Evolutionary conservation across 345 rosid genomes (phyloP).

Genomic region (Bretschneidera sinensis): DNA sequence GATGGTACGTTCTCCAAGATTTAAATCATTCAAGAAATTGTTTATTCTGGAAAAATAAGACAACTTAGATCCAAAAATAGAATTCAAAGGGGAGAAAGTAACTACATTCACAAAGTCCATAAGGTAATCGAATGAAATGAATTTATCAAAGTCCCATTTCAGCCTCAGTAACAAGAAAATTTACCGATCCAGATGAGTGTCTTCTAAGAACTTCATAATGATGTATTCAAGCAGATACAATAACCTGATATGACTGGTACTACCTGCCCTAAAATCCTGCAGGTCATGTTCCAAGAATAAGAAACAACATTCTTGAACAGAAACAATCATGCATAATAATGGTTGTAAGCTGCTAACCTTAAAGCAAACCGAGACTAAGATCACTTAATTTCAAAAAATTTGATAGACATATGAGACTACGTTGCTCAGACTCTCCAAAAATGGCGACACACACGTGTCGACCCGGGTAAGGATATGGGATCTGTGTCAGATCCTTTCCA

Average conservation of each 20-base stretch:
- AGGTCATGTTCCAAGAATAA: not conserved
- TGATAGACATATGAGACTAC: too few species aligned
- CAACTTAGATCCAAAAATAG: not conserved
- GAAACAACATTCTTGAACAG: not conserved
- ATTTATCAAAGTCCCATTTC: not conserved
- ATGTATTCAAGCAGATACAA: not conserved
- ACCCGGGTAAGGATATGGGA: too few species aligned
- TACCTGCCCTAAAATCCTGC: not conserved
- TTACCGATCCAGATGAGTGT: conserved; percentile 71
- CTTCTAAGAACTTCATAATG: conserved; percentile 82
- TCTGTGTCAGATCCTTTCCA: too few species aligned
- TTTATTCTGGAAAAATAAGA: conserved; percentile 45
- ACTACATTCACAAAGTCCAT: not conserved
- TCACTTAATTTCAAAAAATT: too few species aligned
- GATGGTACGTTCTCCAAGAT: conserved; percentile 74
- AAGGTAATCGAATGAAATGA: not conserved
- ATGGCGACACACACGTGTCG: too few species aligned
- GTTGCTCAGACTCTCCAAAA: too few species aligned
- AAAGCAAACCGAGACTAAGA: too few species aligned
- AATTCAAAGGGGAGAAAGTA: not conserved
- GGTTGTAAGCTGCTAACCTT: too few species aligned
- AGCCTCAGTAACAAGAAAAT: not conserved
- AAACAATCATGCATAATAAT: not conserved
- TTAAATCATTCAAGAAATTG: conserved; percentile 59
- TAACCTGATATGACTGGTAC: too few species aligned